Evolutionary conservation across 148 eudicot species (phyloP).

Genomic region (Cornus controversa): DNA sequence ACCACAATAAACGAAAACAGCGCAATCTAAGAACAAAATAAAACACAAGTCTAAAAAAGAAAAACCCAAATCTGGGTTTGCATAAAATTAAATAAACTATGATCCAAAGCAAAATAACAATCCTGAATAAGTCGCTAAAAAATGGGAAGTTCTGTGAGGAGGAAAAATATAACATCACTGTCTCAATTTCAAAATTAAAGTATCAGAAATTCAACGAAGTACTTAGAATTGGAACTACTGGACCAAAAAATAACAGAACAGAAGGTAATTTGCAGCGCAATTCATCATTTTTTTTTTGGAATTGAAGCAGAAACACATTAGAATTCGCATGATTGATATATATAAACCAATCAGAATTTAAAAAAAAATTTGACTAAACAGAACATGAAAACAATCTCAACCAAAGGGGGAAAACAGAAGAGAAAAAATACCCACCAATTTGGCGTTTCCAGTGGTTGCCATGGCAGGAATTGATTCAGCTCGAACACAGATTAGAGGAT

Average conservation of each 20-base stretch:
- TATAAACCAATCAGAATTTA: background rate
- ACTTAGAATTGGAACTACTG: background rate
- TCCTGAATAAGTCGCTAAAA: background rate
- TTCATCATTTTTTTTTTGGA: background rate
- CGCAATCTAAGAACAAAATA: background rate
- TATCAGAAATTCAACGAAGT: background rate
- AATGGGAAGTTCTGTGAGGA: background rate
- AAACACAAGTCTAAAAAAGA: background rate
- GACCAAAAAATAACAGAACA: background rate
- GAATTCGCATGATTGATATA: background rate
- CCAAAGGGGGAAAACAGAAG: too few species aligned
- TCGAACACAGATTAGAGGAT: background rate
- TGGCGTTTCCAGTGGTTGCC: constrained; percentile 34
- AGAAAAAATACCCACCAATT: constrained; percentile 20
- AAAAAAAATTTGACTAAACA: background rate
- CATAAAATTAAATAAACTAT: background rate
- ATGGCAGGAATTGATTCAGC: constrained; percentile 7
- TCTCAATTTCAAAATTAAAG: background rate
- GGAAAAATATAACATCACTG: background rate
- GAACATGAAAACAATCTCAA: background rate
- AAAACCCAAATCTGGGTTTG: background rate
- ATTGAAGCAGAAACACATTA: too few species aligned
- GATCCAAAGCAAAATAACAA: background rate
- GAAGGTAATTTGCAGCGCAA: background rate
- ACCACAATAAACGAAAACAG: too few species aligned